Evolutionary conservation across 768 basidiomycete species (phyloP).

Genomic region (Trichaptum fuscoviolaceum): DNA sequence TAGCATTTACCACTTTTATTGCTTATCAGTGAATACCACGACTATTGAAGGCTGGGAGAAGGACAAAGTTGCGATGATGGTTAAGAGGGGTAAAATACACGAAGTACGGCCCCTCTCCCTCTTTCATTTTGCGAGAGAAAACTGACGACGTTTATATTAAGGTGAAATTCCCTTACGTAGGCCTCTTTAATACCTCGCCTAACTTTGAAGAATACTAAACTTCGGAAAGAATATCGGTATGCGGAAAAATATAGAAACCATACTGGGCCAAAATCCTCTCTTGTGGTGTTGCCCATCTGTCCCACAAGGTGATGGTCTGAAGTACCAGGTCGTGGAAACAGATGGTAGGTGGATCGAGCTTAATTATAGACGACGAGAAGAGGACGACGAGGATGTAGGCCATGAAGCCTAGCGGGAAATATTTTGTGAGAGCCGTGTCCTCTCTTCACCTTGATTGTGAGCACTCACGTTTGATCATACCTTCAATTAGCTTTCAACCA

Average conservation of each 20-base stretch:
- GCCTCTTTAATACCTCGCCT: slow-evolving; percentile 19
- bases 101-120: slow-evolving; percentile 41
- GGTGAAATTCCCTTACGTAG: slow-evolving; percentile 91
- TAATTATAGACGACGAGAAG: neutral
- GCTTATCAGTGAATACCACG: slow-evolving; percentile 74
- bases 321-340: slow-evolving; percentile 63
- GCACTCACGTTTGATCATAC: slow-evolving; percentile 1
- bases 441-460: neutral
- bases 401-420: slow-evolving; percentile 7
- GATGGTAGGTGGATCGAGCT: slow-evolving; percentile 72
- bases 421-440: slow-evolving; percentile 4
- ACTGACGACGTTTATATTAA: slow-evolving; percentile 23
- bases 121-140: slow-evolving; percentile 2
- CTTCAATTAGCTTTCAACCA: slow-evolving; percentile 7
- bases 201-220: slow-evolving; percentile 11
- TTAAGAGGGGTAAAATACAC: slow-evolving; percentile 77
- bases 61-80: slow-evolving; percentile 84
- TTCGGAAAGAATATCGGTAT: slow-evolving; percentile 70
- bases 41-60: slow-evolving; percentile 99
- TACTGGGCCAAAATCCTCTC: slow-evolving; percentile 70
- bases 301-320: slow-evolving; percentile 67
- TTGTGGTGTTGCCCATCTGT: slow-evolving; percentile 82
- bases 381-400: slow-evolving; percentile 4
- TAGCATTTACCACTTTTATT: slow-evolving; percentile 85
- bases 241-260: slow-evolving; percentile 64